Percentiles rank a stretch among this genome's conserved stretches.
phyloP scores from a whole-genome alignment of 495 filamentous ascomycete genomes.

The Podospora conica region DNA sequence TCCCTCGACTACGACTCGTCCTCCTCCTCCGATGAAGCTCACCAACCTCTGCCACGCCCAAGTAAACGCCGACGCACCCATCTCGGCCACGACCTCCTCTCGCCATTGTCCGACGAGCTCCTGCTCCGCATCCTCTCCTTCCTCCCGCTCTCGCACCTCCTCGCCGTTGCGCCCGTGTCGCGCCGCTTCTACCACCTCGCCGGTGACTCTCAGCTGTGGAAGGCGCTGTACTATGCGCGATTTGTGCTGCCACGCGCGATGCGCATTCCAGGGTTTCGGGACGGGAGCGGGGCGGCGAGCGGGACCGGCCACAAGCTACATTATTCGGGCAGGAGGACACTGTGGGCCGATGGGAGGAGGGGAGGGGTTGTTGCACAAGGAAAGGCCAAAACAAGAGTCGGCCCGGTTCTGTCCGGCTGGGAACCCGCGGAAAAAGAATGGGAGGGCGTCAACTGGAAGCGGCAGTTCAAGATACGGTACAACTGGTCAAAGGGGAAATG shows the following conservation, averaged over 20 bases:
- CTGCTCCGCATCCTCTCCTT: conserved; percentile 78
- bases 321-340: conserved; percentile 66
- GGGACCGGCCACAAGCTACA: conserved; percentile 38
- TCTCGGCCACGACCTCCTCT: conserved; percentile 33
- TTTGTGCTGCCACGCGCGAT: conserved; percentile 82
- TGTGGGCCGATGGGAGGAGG: conserved; percentile 68
- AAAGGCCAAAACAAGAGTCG: not conserved
- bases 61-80: not conserved
- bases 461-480: conserved; percentile 79
- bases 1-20: not conserved
- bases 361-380: conserved; percentile 38
- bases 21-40: not conserved
- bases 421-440: conserved; percentile 14
- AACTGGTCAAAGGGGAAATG: conserved; percentile 89
- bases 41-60: not conserved
- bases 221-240: conserved; percentile 75
- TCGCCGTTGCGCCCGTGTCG: conserved; percentile 72
- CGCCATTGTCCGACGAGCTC: conserved; percentile 78
- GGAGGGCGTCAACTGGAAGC: conserved; percentile 64
- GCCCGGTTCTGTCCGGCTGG: conserved; percentile 31
- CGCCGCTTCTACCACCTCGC: conserved; percentile 67
- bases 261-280: conserved; percentile 63
- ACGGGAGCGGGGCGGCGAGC: conserved; percentile 27
- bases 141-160: conserved; percentile 61
- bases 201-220: conserved; percentile 87